Conservation (phyloP, 2,329 filamentous ascomycete genomes). For the Epichloe sp. region DNA sequence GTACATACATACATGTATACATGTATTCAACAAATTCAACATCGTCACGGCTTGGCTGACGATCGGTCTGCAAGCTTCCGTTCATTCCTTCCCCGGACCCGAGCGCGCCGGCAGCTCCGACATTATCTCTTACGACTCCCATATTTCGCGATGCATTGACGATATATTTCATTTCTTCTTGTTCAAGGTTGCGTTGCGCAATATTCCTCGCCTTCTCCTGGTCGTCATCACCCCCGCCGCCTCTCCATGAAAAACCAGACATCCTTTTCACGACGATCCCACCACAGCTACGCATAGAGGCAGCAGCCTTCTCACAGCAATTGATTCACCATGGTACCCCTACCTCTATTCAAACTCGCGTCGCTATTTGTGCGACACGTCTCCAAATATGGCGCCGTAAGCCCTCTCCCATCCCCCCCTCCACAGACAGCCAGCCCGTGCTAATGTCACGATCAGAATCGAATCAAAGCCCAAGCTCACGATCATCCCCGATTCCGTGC, state of each 20-base stretch:
- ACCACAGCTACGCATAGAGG: background rate
- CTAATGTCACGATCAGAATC: conserved; percentile 36
- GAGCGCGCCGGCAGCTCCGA: background rate
- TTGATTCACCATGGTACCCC: conserved; percentile 39
- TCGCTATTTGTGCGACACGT: conserved; percentile 51
- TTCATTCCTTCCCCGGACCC: background rate
- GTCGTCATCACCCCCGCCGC: background rate
- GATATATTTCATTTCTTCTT: background rate
- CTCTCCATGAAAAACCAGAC: background rate
- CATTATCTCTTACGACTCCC: background rate
- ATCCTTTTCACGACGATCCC: background rate
- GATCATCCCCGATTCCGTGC: conserved; percentile 48
- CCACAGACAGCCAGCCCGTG: background rate
- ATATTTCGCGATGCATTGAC: background rate
- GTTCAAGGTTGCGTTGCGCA: too few relatives aligned
- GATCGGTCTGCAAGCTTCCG: background rate
- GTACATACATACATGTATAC: too few relatives aligned
- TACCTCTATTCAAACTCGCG: conserved; percentile 55
- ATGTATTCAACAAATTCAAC: too few relatives aligned
- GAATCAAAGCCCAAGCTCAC: conserved; percentile 52
- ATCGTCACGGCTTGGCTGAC: too few relatives aligned
- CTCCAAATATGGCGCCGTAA: conserved; percentile 56
- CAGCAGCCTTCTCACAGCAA: background rate
- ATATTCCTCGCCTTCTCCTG: background rate
- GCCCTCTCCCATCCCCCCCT: conserved; percentile 13